Evolutionary conservation across 192 early-diverging fungal species (phyloP), one percentile per base, ranked within the genome.

Genomic region (Coemansia guatemalensis): DNA sequence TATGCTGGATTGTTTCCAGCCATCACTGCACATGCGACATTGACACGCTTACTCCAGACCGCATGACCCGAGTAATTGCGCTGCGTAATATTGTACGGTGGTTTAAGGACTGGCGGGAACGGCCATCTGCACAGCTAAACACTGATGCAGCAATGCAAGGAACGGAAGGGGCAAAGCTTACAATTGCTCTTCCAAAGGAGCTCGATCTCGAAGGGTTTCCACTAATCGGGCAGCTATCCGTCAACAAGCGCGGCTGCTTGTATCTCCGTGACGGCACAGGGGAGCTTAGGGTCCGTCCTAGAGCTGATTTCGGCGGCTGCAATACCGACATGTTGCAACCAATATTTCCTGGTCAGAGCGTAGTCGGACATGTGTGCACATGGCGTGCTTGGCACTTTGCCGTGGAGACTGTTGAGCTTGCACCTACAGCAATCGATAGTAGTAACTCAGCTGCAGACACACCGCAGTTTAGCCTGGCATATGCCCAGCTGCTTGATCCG

Each of bases 181-280:
- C 49, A 20, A 69, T 52, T 20, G 52, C 62, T 1, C 56, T 53
- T 27, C 59, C 71, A 9, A 32, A 47, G 4, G 66, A 73, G 14
- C 56, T 78, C 22, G 52, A 53, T 7, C 60, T 73, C 22, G 51
- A 66, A 32, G 48, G 58, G 8, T 56, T 62, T 21, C 67, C 76
- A 9, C 47, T 78, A 21, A 56, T 78, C 2, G 71, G 76, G 22
- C 58, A 67, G 3, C 59, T 78, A 21, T 55, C 52, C 5, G 50
- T 73, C 4, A 54, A 54, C 21, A 52, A 62, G 9, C 76, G 76
- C 11, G 76, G 76, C 9, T 47, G 44, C 27, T n/a, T 78, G 18
- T 78, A 58, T n/a, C 59, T 78, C 8, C 63, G 56, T 17, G 76
- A 78, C 48, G 33, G 48, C n/a, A 73, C 76, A 9, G 76, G 62